Percentiles rank a stretch among this genome's conserved stretches.
These are phyloP conservation scores for Citrullus mucosospermus DNA, from an alignment of 306 rosid species.

Conservation along the genomic window DNA sequence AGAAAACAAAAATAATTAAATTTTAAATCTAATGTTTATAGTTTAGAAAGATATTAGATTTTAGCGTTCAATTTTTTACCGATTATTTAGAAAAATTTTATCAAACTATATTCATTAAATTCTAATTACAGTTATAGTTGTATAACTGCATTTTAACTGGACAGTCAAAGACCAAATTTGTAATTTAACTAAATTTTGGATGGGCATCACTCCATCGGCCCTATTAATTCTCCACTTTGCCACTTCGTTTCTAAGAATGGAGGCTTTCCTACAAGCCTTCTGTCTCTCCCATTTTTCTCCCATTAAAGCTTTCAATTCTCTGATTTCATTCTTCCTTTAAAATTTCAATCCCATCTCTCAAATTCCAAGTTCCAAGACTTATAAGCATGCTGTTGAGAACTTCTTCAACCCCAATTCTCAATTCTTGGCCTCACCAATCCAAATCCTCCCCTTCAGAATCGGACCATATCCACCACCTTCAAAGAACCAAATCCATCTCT, in stretches of 20 bases:
- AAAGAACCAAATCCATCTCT: slow-evolving; percentile 30
- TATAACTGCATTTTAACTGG: too few relatives aligned
- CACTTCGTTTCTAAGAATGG: not conserved
- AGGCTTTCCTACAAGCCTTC: not conserved
- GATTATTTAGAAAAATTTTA: too few relatives aligned
- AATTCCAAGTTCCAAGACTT: not conserved
- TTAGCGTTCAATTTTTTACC: too few relatives aligned
- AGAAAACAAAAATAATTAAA: too few relatives aligned
- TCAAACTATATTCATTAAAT: too few relatives aligned
- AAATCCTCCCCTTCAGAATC: slow-evolving; percentile 28
- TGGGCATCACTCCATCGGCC: not conserved
- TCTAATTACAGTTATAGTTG: too few relatives aligned
- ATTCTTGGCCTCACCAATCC: slow-evolving; percentile 34
- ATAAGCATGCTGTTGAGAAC: slow-evolving; percentile 54
- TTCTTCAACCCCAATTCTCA: slow-evolving; percentile 45
- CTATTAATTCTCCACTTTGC: not conserved
- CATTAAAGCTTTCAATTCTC: not conserved
- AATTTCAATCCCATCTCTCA: not conserved
- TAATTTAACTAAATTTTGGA: too few relatives aligned
- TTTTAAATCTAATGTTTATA: too few relatives aligned
- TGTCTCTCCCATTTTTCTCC: not conserved
- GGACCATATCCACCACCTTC: slow-evolving; percentile 27
- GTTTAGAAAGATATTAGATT: too few relatives aligned
- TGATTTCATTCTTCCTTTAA: not conserved
- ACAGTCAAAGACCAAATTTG: too few relatives aligned